These are phyloP conservation scores for Colletotrichum cereale DNA, from an alignment of 2,329 filamentous ascomycete genomes.

Conservation along the genomic window DNA sequence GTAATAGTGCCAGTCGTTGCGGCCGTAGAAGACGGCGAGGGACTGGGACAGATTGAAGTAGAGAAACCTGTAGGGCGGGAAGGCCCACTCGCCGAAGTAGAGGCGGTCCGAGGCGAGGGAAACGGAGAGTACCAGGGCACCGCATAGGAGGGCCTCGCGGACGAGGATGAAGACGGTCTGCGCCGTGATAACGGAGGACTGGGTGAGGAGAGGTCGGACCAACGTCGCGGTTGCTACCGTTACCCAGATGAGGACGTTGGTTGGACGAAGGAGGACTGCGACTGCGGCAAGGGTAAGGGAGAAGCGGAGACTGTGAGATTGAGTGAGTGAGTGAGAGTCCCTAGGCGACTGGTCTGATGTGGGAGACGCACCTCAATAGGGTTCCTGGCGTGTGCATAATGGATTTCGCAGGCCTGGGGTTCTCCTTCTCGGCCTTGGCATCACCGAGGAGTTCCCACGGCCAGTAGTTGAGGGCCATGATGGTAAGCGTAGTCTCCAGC, in stretches of 20 bases:
- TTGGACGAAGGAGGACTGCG: constrained; percentile 89
- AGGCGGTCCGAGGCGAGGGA: constrained; percentile 78
- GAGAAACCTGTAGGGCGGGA: constrained; percentile 88
- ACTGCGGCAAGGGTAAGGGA: constrained; percentile 82
- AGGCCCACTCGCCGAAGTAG: constrained; percentile 89
- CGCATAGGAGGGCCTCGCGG: constrained; percentile 75
- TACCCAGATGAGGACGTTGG: constrained; percentile 89
- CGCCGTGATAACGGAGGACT: constrained; percentile 56
- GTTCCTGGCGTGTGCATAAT: constrained; percentile 46
- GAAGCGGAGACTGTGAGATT: constrained; percentile 55
- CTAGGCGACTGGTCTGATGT: too few species aligned
- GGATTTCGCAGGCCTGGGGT: constrained; percentile 51
- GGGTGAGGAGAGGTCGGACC: constrained; percentile 52
- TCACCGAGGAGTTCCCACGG: constrained; percentile 80
- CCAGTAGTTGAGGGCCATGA: constrained; percentile 84
- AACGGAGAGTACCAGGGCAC: constrained; percentile 69
- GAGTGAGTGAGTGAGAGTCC: constrained; percentile 30
- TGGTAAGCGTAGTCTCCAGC: constrained; percentile 88
- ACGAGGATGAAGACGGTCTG: constrained; percentile 65
- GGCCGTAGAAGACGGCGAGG: constrained; percentile 92
- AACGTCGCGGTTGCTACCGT: constrained; percentile 67
- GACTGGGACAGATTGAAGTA: constrained; percentile 92
- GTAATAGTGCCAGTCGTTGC: constrained; percentile 93
- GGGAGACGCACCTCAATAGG: constrained; percentile 43
- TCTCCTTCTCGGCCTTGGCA: constrained; percentile 54